Conservation (phyloP, 257 asterid genomes). For the Salvia splendens region DNA sequence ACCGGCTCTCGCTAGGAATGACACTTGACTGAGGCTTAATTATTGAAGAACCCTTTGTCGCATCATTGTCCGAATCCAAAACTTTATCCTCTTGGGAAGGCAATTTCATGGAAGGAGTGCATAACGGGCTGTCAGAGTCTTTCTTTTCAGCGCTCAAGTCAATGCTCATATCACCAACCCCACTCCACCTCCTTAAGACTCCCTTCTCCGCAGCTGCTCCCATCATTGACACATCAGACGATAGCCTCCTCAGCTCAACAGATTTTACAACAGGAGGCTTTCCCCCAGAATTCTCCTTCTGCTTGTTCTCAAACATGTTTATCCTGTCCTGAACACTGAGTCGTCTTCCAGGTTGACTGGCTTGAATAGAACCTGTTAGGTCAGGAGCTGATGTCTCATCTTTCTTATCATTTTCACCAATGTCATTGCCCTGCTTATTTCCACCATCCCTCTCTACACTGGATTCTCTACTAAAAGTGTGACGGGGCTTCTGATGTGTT, state of each 20-base stretch:
- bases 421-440: conserved; percentile 18
- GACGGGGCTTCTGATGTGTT: conserved; percentile 32
- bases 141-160: conserved; percentile 77
- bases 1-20: conserved; percentile 41
- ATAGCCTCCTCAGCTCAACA: conserved; percentile 67
- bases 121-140: conserved; percentile 60
- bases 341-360: conserved; percentile 61
- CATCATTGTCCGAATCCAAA: conserved; percentile 34
- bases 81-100: conserved; percentile 48
- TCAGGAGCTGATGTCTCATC: conserved; percentile 42
- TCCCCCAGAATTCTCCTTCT: conserved; percentile 78
- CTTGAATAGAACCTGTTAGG: conserved; percentile 38
- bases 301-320: conserved; percentile 82
- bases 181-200: conserved; percentile 89
- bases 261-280: conserved; percentile 61
- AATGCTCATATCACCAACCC: conserved; percentile 89
- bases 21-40: conserved; percentile 45
- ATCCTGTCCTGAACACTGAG: conserved; percentile 94
- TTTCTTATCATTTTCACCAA: conserved; percentile 36
- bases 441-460: conserved; percentile 41
- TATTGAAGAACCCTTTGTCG: conserved; percentile 36
- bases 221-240: conserved; percentile 66
- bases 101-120: conserved; percentile 51
- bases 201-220: conserved; percentile 61
- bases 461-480: conserved; percentile 39